phyloP scores from a whole-genome alignment of 1,284 basidiomycete genomes.

The Wallemia mellicola region DNA sequence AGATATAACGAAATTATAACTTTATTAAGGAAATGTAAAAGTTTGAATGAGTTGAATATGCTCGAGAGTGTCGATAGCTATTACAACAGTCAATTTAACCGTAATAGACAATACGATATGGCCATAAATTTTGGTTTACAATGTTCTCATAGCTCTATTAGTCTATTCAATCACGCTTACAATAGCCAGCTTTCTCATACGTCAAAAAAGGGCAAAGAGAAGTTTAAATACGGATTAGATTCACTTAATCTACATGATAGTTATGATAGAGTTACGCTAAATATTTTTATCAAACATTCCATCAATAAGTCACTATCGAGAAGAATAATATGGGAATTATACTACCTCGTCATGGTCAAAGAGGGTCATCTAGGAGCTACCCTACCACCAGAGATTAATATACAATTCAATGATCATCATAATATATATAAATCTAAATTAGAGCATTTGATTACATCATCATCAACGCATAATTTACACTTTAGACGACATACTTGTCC shows the following conservation, averaged over 20 bases:
- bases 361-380: background rate
- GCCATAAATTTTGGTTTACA: too few species aligned
- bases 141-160: too few species aligned
- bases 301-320: background rate
- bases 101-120: too few species aligned
- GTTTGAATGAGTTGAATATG: too few species aligned
- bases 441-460: background rate
- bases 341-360: background rate
- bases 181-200: too few species aligned
- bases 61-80: too few species aligned
- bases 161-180: background rate
- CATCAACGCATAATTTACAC: background rate
- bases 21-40: too few species aligned
- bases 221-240: background rate
- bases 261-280: background rate
- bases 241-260: background rate
- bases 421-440: background rate
- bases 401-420: background rate
- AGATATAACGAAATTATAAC: background rate
- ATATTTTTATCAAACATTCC: background rate
- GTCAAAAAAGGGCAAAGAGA: background rate
- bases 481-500: background rate
- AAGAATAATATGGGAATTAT: background rate
- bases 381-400: background rate
- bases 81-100: too few species aligned